A percentile compares a stretch with the other conserved stretches of the same genome.
Evolutionary conservation across 176 grass and related monocot genomes (phyloP).

Genomic region (Zoysia japonica): DNA sequence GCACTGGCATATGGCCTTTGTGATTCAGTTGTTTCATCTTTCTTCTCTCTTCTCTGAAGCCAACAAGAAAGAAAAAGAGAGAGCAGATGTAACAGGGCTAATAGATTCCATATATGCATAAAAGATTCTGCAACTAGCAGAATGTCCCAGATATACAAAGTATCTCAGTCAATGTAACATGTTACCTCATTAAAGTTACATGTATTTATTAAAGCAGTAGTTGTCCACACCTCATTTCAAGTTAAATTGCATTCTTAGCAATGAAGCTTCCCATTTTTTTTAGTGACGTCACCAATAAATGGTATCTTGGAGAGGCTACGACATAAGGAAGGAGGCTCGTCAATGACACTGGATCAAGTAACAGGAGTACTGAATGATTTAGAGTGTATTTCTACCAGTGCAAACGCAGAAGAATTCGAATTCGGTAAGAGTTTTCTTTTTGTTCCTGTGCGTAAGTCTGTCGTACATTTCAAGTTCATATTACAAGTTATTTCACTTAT

Average conservation of each 20-base stretch:
- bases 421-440: slow-evolving; percentile 57
- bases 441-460: neutral
- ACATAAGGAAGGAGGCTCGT: slow-evolving; percentile 69
- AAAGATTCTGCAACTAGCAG: slow-evolving; percentile 7
- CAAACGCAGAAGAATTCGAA: slow-evolving; percentile 44
- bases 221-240: neutral
- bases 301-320: slow-evolving; percentile 66
- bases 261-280: slow-evolving; percentile 36
- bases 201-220: neutral
- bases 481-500: neutral
- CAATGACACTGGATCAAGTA: slow-evolving; percentile 86
- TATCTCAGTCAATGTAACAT: neutral
- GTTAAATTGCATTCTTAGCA: slow-evolving; percentile 13
- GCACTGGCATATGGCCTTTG: slow-evolving; percentile 18
- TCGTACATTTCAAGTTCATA: slow-evolving; percentile 13
- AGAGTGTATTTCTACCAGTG: slow-evolving; percentile 46
- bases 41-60: slow-evolving; percentile 15
- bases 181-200: neutral
- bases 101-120: neutral
- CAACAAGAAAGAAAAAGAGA: neutral
- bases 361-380: slow-evolving; percentile 66
- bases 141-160: slow-evolving; percentile 14
- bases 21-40: neutral
- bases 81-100: slow-evolving; percentile 4
- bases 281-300: slow-evolving; percentile 69